Evolutionary conservation across 768 basidiomycete genomes (phyloP).

Genomic region (Lactarius indigo): DNA sequence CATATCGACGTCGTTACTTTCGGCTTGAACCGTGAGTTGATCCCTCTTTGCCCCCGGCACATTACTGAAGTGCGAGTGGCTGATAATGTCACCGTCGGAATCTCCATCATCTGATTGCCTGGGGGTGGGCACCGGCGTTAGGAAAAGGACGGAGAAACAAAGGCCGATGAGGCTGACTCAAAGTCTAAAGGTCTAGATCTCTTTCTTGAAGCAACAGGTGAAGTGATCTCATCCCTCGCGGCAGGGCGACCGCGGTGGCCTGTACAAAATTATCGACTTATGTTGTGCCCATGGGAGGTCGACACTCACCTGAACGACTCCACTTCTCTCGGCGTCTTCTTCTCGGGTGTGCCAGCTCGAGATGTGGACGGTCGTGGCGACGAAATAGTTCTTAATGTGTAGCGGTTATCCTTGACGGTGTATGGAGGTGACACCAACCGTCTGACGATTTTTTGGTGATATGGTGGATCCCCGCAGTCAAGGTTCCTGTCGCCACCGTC

Average conservation of each 20-base stretch:
- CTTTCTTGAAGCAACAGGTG: slow-evolving; percentile 15
- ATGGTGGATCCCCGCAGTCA: background rate
- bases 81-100: background rate
- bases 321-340: slow-evolving; percentile 18
- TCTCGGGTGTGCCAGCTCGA: slow-evolving; percentile 9
- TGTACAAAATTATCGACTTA: background rate
- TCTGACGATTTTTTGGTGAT: slow-evolving; percentile 5
- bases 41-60: slow-evolving; percentile 1
- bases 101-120: slow-evolving; percentile 17
- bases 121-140: background rate
- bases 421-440: background rate
- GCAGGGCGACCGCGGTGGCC: background rate
- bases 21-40: background rate
- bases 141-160: background rate
- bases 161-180: slow-evolving; percentile 10
- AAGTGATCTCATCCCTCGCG: background rate
- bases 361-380: background rate
- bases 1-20: slow-evolving; percentile 9
- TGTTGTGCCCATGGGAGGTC: too few relatives aligned
- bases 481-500: slow-evolving; percentile 1
- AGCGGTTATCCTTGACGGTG: background rate
- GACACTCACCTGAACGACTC: slow-evolving; percentile 10
- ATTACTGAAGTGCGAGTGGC: background rate
- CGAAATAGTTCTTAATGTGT: background rate
- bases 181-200: background rate